These are phyloP conservation scores for Cladobotryum protrusum DNA, from an alignment of 2,329 filamentous ascomycete genomes.

Conservation along the genomic window DNA sequence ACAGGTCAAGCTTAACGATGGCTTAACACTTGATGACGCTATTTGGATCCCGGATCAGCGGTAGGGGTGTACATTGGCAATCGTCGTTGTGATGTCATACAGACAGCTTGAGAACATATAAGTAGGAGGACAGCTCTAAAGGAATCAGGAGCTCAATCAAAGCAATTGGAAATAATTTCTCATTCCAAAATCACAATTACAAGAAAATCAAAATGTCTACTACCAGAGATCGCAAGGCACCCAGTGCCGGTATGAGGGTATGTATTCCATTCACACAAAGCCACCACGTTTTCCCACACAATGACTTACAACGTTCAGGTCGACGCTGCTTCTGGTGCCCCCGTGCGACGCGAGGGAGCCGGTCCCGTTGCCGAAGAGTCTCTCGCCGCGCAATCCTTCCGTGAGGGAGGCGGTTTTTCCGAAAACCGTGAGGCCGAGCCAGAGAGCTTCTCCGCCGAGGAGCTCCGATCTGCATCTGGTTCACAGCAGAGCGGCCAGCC, in stretches of 20 bases:
- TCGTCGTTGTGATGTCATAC: slow-evolving; percentile 9
- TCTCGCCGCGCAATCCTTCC: slow-evolving; percentile 67
- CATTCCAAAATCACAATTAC: neutral
- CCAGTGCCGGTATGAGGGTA: slow-evolving; percentile 15
- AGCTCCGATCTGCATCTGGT: slow-evolving; percentile 20
- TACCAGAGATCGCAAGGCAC: slow-evolving; percentile 9
- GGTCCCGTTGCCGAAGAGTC: slow-evolving; percentile 63
- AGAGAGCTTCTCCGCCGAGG: slow-evolving; percentile 8
- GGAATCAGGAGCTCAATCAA: neutral
- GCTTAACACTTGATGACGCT: neutral
- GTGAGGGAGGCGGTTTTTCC: slow-evolving; percentile 53
- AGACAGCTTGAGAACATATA: neutral
- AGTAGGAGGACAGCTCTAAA: neutral
- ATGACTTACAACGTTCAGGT: slow-evolving; percentile 32
- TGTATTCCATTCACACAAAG: neutral
- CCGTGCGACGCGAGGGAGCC: slow-evolving; percentile 51
- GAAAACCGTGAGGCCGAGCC: slow-evolving; percentile 46
- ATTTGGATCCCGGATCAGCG: neutral
- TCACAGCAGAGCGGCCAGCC: slow-evolving; percentile 29
- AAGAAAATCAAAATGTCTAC: slow-evolving; percentile 4
- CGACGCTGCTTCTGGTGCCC: slow-evolving; percentile 40
- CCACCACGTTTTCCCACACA: neutral
- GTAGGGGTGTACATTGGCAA: neutral
- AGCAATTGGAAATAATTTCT: neutral
- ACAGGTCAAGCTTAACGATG: neutral